Evolutionary conservation across 805 yeast genomes (phyloP).

Genomic region (Yarrowia sp.): DNA sequence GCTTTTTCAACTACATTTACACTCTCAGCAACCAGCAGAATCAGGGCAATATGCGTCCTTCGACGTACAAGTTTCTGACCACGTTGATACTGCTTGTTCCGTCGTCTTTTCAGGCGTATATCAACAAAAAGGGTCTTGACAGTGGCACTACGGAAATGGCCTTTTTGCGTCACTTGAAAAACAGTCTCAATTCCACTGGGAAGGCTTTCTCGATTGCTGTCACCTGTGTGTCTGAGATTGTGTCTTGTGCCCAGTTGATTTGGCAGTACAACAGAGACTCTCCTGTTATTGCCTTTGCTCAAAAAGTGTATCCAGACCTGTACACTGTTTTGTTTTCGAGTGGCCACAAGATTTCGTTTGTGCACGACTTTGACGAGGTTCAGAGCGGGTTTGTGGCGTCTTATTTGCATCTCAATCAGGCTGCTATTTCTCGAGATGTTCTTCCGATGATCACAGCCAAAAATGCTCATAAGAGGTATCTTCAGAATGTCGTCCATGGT

Average conservation of each 20-base stretch:
- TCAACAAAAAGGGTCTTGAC: neutral
- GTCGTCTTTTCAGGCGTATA: neutral
- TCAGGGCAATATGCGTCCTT: neutral
- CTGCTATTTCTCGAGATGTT: neutral
- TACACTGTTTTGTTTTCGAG: conserved; percentile 2
- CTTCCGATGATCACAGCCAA: conserved; percentile 2
- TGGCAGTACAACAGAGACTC: conserved; percentile 6
- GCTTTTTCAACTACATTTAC: conserved; percentile 21
- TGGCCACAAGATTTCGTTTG: conserved; percentile 7
- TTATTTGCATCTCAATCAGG: conserved; percentile 9
- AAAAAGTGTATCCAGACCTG: conserved; percentile 8
- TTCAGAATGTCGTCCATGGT: conserved; percentile 11
- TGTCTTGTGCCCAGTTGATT: conserved; percentile 17
- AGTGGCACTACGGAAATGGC: conserved; percentile 3
- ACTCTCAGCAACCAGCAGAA: conserved; percentile 12
- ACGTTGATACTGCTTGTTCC: conserved; percentile 9
- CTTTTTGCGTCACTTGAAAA: conserved; percentile 1
- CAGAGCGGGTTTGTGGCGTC: conserved; percentile 15
- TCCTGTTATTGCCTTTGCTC: conserved; percentile 2
- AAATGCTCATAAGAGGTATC: neutral
- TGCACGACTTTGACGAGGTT: conserved; percentile 5
- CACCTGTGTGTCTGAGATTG: conserved; percentile 20
- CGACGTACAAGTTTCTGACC: conserved; percentile 11
- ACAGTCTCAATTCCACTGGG: conserved; percentile 20
- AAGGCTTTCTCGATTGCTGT: conserved; percentile 13